Evolutionary conservation across 1,284 basidiomycete species (phyloP).

Genomic region (Rhodofomes roseus): DNA sequence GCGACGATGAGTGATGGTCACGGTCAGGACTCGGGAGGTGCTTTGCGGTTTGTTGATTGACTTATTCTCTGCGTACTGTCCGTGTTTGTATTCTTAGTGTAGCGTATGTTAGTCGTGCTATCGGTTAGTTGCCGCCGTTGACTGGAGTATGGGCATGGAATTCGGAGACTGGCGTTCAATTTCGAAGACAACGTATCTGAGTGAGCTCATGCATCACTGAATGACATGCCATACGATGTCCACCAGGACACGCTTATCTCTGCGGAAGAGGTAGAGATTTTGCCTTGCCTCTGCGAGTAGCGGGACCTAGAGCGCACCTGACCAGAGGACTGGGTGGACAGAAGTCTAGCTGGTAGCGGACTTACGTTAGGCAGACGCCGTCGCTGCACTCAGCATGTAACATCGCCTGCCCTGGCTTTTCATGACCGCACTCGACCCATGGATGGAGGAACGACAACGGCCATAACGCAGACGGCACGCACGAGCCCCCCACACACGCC

Average conservation of each 20-base stretch:
- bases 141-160: background rate
- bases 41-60: background rate
- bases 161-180: background rate
- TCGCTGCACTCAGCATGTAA: background rate
- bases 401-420: background rate
- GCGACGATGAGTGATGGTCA: constrained; percentile 31
- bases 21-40: background rate
- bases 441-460: constrained; percentile 7
- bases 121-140: background rate
- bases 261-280: background rate
- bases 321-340: background rate
- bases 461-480: background rate
- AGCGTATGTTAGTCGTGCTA: background rate
- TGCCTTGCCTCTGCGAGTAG: background rate
- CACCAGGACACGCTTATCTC: background rate
- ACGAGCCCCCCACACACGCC: background rate
- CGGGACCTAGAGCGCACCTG: background rate
- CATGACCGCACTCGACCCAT: constrained; percentile 4
- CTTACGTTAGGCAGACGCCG: background rate
- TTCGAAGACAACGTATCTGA: no score
- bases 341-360: background rate
- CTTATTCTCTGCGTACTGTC: background rate
- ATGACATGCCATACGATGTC: no score
- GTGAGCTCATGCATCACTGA: no score
- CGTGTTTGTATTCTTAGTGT: background rate